Base-by-base conservation (phyloP, 148 eudicot species). In the Euryodendron excelsum region DNA sequence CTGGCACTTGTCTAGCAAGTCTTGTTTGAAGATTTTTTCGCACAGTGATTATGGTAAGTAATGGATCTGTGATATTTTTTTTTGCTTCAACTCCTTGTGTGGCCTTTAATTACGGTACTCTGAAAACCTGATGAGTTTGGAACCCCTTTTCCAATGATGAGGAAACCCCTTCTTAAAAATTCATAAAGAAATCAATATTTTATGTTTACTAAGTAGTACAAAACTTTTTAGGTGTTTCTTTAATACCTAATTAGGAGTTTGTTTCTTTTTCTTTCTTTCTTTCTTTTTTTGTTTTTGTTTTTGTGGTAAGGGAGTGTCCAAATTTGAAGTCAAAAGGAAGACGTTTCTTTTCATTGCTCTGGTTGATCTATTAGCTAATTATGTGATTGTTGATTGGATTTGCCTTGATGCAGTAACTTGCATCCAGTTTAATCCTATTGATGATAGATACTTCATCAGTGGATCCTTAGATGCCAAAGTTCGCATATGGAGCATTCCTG, bases 31-130 rank as follows among this genome's bases (percentile, higher is more conserved):
- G 90, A 80, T 86, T 79, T 95, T 95, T 86, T 93, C 99, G 21
- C 99, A 95, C 87, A 93, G 93, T 86, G 99, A 95, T 83, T 95
- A 95, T 93, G 99, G 99, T 95, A 80, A 84, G 89, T 83, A 50
- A 44, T 30, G 58, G 69, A 68, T 67, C n/a, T 73, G 53, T 75
- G 52, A 31, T 11, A 68, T 44, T 52, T 1, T 5, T n/a, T 60
- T 10, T 47, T 68, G 31, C 11, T 45, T 31, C 72, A 37, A 58
- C n/a, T 55, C 45, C 53, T 74, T 70, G 68, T 30, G 58, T 52
- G 33, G 70, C 37, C 56, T 39, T 68, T 50, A 15, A 50, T 52
- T 52, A 52, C 67, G 33, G 27, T 53, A 50, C 30, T 12, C 37
- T 70, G 62, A 69, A 53, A 17, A 73, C 48, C 72, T 59, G 59